Evolutionary conservation across 441 rosid species (phyloP), one percentile per base, ranked within the genome.

Genomic region (Viola pubescens): DNA sequence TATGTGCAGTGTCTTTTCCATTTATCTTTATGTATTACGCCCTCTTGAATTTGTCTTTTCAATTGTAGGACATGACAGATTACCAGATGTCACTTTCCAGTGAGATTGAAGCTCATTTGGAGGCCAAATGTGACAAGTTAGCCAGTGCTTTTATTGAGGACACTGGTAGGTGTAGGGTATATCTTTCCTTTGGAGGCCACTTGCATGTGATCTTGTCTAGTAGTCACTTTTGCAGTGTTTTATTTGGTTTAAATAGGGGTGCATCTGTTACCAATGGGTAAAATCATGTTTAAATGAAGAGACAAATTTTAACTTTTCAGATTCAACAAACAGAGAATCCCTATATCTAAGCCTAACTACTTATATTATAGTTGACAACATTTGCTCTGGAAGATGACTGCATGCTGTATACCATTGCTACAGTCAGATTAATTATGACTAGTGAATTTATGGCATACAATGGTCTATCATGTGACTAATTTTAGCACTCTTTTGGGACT

Each of bases 101-200:
- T 26, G 98, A 92, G 86, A 84, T 92, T 54, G 97, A 92, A 64
- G 68, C 81, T 62, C 85, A 88, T 52, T 54, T 92, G 76, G 87
- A 82, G 68, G 82, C 78, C 59, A 92, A 92, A 70, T 87, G 94
- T 74, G 90, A 87, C 73, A 87, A 80, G 71, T 74, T 92, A 69
- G 83, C 89, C 44, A 92, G 89, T 72, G 88, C 94, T 47, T 81
- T 92, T 71, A 73, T 82, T 73, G 94, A 89, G 77, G 97, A 89
- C 70, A 72, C 82, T 54, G 97, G 98, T 92, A 84, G 62, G 70
- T 69, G 58, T 56, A 12, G 44, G 59, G 6, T 26, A 51, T 40
- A 10, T 43, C 6, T 39, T 5, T 66, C 38, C 39, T 52, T 52
- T 26, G n/a, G n/a, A n/a, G n/a, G 19, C 4, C 52, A 40, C 26